Evolutionary conservation across 1,284 basidiomycete genomes (phyloP), one percentile per base, ranked within the genome.

Genomic region (Fomitiporia mediterranea): DNA sequence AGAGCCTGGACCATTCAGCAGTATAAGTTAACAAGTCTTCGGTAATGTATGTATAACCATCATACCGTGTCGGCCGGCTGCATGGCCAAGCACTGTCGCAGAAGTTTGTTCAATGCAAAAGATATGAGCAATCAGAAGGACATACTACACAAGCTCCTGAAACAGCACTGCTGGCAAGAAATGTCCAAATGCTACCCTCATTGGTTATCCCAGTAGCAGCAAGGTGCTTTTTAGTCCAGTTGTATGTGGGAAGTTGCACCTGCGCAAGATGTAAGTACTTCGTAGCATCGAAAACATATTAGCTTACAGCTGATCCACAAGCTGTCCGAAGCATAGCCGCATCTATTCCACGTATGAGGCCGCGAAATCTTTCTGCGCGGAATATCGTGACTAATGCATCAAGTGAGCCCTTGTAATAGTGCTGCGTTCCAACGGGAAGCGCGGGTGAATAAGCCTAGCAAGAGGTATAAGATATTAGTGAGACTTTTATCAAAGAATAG

Each of bases 171-270:
- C 92, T 94, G 9, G 85, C 81, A 38, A 99, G 74, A 70, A 91
- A 99, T 3, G 94, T 94, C 83, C 82, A 89, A 52, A 91, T 80
- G 60, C 87, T 92, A 68, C 91, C 82, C 15, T 84, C 78, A 51
- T 80, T 81, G 47, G 86, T 69, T 57, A 90, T 78, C 1, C 84
- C 84, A 59, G 81, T 74, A 30, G 78, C 75, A 3, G 85, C 78
- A 40, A 96, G 74, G 56, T 87, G 80, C 51, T 80, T 83, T 71
- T 98, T 98, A 32, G 91, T 89, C 72, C 91, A 91, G 65, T 94
- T 96, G 71, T 99, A 99, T 39, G 91, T 91, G 0, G 96, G 96
- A 38, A 99, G 73, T 82, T 99, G 96, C 4, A 94, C 91, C 86
- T 92, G 42, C 19, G 8, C 13, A 30, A 37, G 19, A 27, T 9